A percentile compares a stretch with the other conserved stretches of the same genome.
phyloP scores from a whole-genome alignment of 2,329 filamentous ascomycete genomes.

The Metarhizium brunneum region DNA sequence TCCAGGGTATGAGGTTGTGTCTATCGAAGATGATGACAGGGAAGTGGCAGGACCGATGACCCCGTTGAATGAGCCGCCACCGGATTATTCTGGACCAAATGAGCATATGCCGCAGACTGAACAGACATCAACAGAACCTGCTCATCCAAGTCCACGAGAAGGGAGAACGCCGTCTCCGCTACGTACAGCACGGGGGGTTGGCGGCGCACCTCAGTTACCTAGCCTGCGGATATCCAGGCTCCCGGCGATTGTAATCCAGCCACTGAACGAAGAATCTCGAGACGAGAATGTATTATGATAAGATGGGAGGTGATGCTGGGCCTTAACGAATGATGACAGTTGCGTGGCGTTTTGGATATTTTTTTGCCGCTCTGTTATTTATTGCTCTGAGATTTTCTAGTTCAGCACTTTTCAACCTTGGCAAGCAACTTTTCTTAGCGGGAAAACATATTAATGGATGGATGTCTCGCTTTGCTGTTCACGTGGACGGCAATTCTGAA shows the following conservation, averaged over 20 bases:
- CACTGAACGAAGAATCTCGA: slow-evolving; percentile 1
- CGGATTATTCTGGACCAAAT: slow-evolving; percentile 35
- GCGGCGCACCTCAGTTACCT: slow-evolving; percentile 38
- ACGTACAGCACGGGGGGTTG: slow-evolving; percentile 21
- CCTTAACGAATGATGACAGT: not conserved
- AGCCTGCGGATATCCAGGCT: slow-evolving; percentile 39
- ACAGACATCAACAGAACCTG: slow-evolving; percentile 11
- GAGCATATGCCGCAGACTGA: slow-evolving; percentile 15
- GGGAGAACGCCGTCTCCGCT: not conserved
- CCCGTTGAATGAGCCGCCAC: slow-evolving; percentile 39
- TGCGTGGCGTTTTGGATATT: not conserved
- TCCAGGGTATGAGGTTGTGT: slow-evolving; percentile 45
- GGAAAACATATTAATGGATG: not conserved
- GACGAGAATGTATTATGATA: not conserved
- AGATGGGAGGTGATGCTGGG: not conserved
- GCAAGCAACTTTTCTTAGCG: not conserved
- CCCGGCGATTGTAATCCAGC: slow-evolving; percentile 37
- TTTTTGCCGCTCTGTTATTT: not conserved
- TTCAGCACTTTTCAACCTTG: not conserved
- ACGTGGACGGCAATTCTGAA: too few relatives aligned
- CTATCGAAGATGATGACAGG: slow-evolving; percentile 28
- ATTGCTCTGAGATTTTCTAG: not conserved
- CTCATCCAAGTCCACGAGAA: slow-evolving; percentile 7
- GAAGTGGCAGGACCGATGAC: slow-evolving; percentile 30
- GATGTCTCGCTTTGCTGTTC: too few relatives aligned